Evolutionary conservation across 257 asterid species (phyloP).

Genomic region (Catharanthus roseus): DNA sequence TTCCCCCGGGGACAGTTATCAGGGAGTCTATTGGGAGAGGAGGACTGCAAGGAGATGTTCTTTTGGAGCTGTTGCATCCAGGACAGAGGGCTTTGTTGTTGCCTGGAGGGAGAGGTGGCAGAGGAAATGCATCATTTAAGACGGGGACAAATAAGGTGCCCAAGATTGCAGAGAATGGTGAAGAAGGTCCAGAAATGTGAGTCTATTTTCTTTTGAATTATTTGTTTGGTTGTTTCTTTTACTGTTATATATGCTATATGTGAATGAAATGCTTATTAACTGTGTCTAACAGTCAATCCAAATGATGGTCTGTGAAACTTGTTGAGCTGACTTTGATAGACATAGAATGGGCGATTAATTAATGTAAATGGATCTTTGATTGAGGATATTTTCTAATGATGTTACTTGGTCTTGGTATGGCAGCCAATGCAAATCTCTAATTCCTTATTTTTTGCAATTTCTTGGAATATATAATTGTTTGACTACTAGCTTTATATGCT

Average conservation of each 20-base stretch:
- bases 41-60: constrained; percentile 36
- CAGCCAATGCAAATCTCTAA: neutral
- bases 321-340: neutral
- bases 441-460: neutral
- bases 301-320: neutral
- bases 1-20: constrained; percentile 89
- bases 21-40: constrained; percentile 53
- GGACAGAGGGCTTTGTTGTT: constrained; percentile 79
- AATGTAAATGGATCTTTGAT: neutral
- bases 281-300: neutral
- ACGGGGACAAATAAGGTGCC: constrained; percentile 81
- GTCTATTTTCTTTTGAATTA: constrained; percentile 20
- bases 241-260: neutral
- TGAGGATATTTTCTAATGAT: neutral
- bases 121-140: constrained; percentile 88
- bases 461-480: neutral
- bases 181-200: constrained; percentile 85
- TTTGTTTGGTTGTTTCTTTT: constrained; percentile 11
- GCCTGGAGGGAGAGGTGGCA: constrained; percentile 94
- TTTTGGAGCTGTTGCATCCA: constrained; percentile 66
- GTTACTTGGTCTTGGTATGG: neutral
- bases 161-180: constrained; percentile 90
- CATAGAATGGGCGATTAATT: neutral
- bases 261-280: neutral
- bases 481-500: neutral